These are phyloP conservation scores for Fragaria vesca DNA, from an alignment of 306 rosid genomes.

Conservation along the genomic window DNA sequence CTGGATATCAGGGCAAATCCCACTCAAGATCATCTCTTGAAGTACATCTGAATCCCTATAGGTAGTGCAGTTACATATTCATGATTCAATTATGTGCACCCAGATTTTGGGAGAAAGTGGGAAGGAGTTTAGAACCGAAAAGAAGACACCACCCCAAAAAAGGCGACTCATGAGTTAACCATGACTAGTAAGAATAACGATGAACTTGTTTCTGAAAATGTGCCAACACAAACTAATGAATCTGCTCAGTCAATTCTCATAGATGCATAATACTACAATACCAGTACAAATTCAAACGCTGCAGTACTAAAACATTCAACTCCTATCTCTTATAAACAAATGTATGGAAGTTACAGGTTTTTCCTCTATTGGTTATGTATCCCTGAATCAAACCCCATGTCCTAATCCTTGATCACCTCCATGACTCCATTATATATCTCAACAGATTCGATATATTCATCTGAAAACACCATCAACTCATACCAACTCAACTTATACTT, in stretches of 20 bases:
- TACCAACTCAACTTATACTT: background rate
- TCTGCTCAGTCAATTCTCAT: background rate
- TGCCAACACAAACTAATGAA: background rate
- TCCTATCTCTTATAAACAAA: background rate
- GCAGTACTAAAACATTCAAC: background rate
- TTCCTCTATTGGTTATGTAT: background rate
- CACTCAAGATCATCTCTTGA: slow-evolving; percentile 73
- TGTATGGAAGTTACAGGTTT: background rate
- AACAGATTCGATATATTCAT: background rate
- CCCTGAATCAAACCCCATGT: background rate
- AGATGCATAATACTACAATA: background rate
- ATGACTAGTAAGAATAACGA: background rate
- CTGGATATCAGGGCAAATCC: slow-evolving; percentile 70
- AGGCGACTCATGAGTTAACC: background rate
- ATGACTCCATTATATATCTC: background rate
- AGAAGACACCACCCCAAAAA: background rate
- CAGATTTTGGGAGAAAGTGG: background rate
- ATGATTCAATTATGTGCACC: background rate
- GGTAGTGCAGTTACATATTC: background rate
- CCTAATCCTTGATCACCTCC: background rate
- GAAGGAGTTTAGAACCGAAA: background rate
- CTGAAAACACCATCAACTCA: background rate
- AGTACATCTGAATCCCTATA: slow-evolving; percentile 39
- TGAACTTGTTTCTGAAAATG: background rate
- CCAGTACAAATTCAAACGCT: background rate